Conservation (phyloP, 202 grass and related monocot genomes). For the Alloteropsis angusta region DNA sequence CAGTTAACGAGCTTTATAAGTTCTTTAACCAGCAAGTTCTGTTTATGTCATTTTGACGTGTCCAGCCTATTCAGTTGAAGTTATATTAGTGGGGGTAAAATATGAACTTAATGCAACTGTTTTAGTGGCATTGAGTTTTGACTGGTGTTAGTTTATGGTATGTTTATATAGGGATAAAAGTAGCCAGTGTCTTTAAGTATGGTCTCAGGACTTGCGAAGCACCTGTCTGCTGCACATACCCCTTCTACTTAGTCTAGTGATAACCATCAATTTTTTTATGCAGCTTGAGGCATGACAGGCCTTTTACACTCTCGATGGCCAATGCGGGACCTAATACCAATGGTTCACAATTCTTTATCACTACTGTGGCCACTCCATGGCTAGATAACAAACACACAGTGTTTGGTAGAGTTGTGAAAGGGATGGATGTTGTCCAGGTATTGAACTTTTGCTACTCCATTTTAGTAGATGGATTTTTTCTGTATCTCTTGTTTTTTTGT, state of each 20-base stretch:
- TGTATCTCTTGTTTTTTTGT: constrained; percentile 1
- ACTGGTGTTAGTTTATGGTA: not conserved
- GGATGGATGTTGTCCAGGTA: constrained; percentile 99
- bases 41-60: not conserved
- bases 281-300: constrained; percentile 97
- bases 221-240: not conserved
- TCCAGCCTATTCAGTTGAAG: not conserved
- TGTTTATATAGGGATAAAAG: not conserved
- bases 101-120: not conserved
- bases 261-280: constrained; percentile 16
- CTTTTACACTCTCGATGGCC: constrained; percentile 97
- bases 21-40: not conserved
- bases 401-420: constrained; percentile 95
- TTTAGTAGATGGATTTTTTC: constrained; percentile 6
- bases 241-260: not conserved
- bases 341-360: constrained; percentile 98
- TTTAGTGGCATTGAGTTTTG: not conserved
- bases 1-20: not conserved
- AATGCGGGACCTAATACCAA: constrained; percentile 94
- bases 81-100: not conserved
- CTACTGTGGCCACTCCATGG: constrained; percentile 96
- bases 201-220: not conserved
- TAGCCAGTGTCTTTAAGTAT: not conserved
- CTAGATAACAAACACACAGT: constrained; percentile 98
- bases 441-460: not conserved